Base-by-base conservation (phyloP, 2,329 filamentous ascomycete genomes). In the Cryphonectria radicalis region DNA sequence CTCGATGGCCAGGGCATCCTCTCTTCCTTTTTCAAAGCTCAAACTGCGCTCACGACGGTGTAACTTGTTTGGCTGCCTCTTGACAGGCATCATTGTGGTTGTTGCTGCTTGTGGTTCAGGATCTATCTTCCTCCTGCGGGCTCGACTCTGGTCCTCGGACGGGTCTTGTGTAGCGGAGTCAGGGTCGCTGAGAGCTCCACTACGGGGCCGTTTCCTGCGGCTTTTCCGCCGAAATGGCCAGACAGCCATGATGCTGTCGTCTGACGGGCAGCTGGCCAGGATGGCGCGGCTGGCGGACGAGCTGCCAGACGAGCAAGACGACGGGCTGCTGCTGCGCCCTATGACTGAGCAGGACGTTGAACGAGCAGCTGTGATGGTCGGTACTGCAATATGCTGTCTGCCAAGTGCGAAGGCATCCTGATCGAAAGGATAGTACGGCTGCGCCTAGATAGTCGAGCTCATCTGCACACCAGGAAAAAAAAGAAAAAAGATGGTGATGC, bases 141-240 rank as follows among this genome's bases (percentile, higher is more conserved):
- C 75, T 78, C 66, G 79, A 75, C 46, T 77, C 70, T 19, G 72
- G 68, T 66, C 73, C 63, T 43, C 73, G 40, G 43, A 68, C 57
- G 63, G 70, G 71, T 55, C 73, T 73, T 60, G 73, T 71, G 35
- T 60, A 67, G 75, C 72, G 75, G 83, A 83, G 79, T 89, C 85
- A 77, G 85, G 81, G 76, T 86, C 86, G 76, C 89, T 65, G 43
- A 7, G 25, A 32, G 63, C 14, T 35, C 63, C 80, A 74, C 82
- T 83, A 72, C 83, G 82, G 74, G 85, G 81, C 78, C 86, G 84
- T 81, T 85, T 89, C 82, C 90, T 90, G 81, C 90, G 91, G 82
- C 88, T 91, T 82, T 87, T 91, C 78, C 91, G 90, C 81, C 91
- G 87, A 82, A 97, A 97, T 73, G 91, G 93, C 94, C 93, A 97